These are phyloP conservation scores for Globisporangium irregulare DNA, from an alignment of 352 stramenopile species.

Conservation along the genomic window DNA sequence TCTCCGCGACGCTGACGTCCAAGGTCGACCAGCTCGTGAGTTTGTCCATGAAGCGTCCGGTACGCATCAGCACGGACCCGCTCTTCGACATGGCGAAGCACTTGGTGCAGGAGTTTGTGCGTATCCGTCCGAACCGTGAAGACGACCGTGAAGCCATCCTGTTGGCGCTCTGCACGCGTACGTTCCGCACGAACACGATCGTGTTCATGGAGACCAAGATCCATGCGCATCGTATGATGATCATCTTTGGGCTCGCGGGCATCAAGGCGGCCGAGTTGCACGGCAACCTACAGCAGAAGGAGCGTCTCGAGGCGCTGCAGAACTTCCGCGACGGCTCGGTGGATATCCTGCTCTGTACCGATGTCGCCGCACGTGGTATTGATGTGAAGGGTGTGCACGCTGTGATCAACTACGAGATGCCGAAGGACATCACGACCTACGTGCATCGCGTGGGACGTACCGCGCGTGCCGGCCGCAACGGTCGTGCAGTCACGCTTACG, in stretches of 20 bases:
- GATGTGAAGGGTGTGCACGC: conserved; percentile 97
- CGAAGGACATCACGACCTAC: conserved; percentile 97
- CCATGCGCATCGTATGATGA: conserved; percentile 95
- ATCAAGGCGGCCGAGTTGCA: conserved; percentile 98
- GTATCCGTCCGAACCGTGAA: conserved; percentile 88
- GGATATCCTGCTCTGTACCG: conserved; percentile 97
- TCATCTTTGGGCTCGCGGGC: conserved; percentile 94
- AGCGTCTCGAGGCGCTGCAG: conserved; percentile 96
- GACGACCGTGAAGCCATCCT: conserved; percentile 95
- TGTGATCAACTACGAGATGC: conserved; percentile 99
- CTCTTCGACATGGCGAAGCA: conserved; percentile 94
- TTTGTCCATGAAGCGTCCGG: conserved; percentile 95
- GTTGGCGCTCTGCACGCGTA: conserved; percentile 93
- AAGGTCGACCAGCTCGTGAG: conserved; percentile 97
- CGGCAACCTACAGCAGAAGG: conserved; percentile 96
- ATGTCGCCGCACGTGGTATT: conserved; percentile 98
- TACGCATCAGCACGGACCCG: conserved; percentile 93
- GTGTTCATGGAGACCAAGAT: conserved; percentile 99
- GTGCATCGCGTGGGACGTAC: conserved; percentile 99
- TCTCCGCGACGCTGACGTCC: conserved; percentile 98
- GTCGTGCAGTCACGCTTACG: conserved; percentile 86
- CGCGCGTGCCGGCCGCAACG: conserved; percentile 94
- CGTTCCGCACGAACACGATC: conserved; percentile 95
- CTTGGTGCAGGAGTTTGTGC: conserved; percentile 99
- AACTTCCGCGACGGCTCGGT: conserved; percentile 94